phyloP scores from a whole-genome alignment of 2,329 filamentous ascomycete genomes.

The Epichloe glyceriae region DNA sequence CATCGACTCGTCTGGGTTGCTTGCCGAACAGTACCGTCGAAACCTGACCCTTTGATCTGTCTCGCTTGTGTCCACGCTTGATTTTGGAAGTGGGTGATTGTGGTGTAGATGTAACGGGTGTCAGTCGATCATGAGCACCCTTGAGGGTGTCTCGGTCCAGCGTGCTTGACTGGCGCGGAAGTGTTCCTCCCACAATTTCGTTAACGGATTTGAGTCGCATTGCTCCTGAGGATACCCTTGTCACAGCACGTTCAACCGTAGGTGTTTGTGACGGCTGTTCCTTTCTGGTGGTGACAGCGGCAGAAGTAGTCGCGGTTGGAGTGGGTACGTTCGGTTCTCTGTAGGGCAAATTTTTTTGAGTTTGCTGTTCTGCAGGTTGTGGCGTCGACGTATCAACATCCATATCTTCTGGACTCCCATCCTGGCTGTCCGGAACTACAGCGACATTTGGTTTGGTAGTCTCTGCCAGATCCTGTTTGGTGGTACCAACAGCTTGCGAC shows the following conservation, averaged over 20 bases:
- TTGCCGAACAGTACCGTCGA: slow-evolving; percentile 72
- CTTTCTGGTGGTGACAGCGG: slow-evolving; percentile 1
- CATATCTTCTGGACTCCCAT: slow-evolving; percentile 20
- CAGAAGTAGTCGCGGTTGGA: slow-evolving; percentile 7
- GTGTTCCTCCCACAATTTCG: slow-evolving; percentile 53
- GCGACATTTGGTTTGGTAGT: not conserved
- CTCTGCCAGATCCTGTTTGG: not conserved
- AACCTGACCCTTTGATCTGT: slow-evolving; percentile 50
- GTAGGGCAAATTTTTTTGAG: slow-evolving; percentile 2
- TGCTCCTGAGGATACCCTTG: slow-evolving; percentile 55
- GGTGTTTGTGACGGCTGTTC: slow-evolving; percentile 10
- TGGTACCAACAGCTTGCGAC: not conserved
- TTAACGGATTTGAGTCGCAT: slow-evolving; percentile 61
- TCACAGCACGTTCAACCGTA: slow-evolving; percentile 43
- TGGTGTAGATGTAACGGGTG: slow-evolving; percentile 29
- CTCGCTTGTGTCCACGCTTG: slow-evolving; percentile 31
- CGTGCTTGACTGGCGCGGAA: slow-evolving; percentile 24
- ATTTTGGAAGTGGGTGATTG: slow-evolving; percentile 27
- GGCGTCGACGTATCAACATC: slow-evolving; percentile 20
- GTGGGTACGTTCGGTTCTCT: slow-evolving; percentile 3
- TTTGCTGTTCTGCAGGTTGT: slow-evolving; percentile 8
- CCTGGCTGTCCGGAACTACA: slow-evolving; percentile 25
- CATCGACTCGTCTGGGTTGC: slow-evolving; percentile 36
- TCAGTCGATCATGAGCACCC: slow-evolving; percentile 22
- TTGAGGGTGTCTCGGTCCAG: slow-evolving; percentile 23